Base-by-base conservation (phyloP, 2,329 filamentous ascomycete genomes). In the Knufia fluminis region DNA sequence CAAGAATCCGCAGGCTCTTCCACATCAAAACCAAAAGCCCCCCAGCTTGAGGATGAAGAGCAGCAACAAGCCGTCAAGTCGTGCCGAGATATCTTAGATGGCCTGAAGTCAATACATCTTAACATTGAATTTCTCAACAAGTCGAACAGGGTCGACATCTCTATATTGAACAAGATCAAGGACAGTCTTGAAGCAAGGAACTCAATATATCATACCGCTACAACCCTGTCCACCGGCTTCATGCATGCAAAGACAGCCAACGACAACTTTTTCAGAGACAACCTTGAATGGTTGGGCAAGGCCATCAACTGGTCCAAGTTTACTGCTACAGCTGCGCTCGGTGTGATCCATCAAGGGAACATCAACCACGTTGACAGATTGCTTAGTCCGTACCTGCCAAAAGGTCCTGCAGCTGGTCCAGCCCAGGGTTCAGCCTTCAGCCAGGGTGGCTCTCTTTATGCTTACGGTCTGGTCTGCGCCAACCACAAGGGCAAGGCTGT, bases 301-400 rank as follows among this genome's bases (percentile, higher is more conserved):
- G 92, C 92, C 22, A 89, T 97, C 42, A 98, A 98, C 72, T 98
- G 92, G 92, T 96, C 90, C 53, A 98, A 98, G 66, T 98, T 98
- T 66, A 96, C 92, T 0, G 92, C 92, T 12, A 98, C 92, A 3
- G 92, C 92, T 50, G 92, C 92, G 6, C 75, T 98, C 4, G 92
- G 92, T 66, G 92, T 97, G 46, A 96, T 98, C 55, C 92, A 98
- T 68, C 85, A 89, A 40, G 92, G 92, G 49, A 98, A 98, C 67
- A 75, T 98, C 52, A 86, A 85, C 20, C 91, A 98, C 62, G 92
- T 90, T 1, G 82, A 89, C 62, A 95, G 95, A 71, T 78, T 98
- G 1, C 77, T 98, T 12, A 89, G 95, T 62, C 92, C 92, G 2
- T 98, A 98, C 63, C 80, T 98, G 7, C 92, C 92, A 12, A 83